phyloP scores from a whole-genome alignment of 345 rosid species.

The Clausena lansium region DNA sequence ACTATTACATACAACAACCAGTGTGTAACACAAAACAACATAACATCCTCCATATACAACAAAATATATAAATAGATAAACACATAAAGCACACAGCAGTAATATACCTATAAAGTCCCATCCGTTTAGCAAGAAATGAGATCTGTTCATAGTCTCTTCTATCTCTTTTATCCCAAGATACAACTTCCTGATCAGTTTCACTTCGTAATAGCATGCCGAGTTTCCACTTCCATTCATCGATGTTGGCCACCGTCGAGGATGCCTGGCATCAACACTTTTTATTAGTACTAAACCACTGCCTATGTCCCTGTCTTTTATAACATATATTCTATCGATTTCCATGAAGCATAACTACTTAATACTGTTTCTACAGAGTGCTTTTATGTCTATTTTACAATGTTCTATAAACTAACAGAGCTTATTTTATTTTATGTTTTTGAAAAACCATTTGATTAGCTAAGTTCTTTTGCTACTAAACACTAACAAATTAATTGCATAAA shows the following conservation, averaged over 20 bases:
- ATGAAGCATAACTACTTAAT: not conserved
- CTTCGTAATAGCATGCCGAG: constrained; percentile 68
- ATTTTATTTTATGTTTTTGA: not conserved
- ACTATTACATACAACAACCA: constrained; percentile 35
- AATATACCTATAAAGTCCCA: constrained; percentile 89
- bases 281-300: not conserved
- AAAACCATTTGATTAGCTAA: not conserved
- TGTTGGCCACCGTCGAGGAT: constrained; percentile 89
- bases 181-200: constrained; percentile 79
- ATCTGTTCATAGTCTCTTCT: constrained; percentile 97
- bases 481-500: not conserved
- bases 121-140: constrained; percentile 76
- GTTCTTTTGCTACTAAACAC: too few species aligned
- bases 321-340: not conserved
- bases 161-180: constrained; percentile 87
- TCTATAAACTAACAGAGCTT: too few species aligned
- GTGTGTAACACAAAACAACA: not conserved
- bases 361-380: not conserved
- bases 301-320: too few species aligned
- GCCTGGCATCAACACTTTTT: constrained; percentile 45
- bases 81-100: not conserved
- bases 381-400: not conserved
- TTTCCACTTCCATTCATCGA: constrained; percentile 99
- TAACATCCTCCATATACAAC: not conserved
- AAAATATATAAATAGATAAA: not conserved